Conservation (phyloP, 495 filamentous ascomycete species). For the Cryomyces minteri region DNA sequence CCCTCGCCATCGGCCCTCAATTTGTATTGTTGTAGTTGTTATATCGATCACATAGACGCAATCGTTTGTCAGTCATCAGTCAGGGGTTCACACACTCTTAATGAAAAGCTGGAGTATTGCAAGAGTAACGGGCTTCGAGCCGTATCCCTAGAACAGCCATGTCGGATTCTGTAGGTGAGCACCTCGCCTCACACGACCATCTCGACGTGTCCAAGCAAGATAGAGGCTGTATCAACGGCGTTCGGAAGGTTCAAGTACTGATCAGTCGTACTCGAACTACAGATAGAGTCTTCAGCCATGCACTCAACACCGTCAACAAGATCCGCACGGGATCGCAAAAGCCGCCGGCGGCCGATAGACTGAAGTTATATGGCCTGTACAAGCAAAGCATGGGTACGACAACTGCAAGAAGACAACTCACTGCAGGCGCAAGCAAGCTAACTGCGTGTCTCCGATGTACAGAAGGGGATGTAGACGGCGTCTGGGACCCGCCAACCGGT, state of each 20-base stretch:
- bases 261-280: too few relatives aligned
- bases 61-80: too few relatives aligned
- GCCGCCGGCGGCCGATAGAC: conserved; percentile 65
- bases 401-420: neutral
- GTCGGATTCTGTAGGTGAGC: conserved; percentile 7
- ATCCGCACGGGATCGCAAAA: conserved; percentile 82
- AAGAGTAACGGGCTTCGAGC: too few relatives aligned
- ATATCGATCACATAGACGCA: too few relatives aligned
- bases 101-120: too few relatives aligned
- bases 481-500: conserved; percentile 66
- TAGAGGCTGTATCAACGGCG: neutral
- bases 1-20: too few relatives aligned
- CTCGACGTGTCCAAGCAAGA: neutral
- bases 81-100: too few relatives aligned
- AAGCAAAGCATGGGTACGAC: conserved; percentile 80
- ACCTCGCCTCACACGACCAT: neutral
- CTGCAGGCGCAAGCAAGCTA: neutral
- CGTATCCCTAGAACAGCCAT: too few relatives aligned
- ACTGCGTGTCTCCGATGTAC: too few relatives aligned
- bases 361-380: conserved; percentile 91
- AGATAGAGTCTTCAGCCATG: conserved; percentile 98
- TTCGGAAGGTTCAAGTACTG: neutral
- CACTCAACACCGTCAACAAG: conserved; percentile 93
- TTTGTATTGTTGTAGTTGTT: too few relatives aligned
- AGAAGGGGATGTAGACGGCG: conserved; percentile 86